These are phyloP conservation scores for Mortierella sp. DNA, from an alignment of 371 early-diverging fungal species.

Conservation along the genomic window DNA sequence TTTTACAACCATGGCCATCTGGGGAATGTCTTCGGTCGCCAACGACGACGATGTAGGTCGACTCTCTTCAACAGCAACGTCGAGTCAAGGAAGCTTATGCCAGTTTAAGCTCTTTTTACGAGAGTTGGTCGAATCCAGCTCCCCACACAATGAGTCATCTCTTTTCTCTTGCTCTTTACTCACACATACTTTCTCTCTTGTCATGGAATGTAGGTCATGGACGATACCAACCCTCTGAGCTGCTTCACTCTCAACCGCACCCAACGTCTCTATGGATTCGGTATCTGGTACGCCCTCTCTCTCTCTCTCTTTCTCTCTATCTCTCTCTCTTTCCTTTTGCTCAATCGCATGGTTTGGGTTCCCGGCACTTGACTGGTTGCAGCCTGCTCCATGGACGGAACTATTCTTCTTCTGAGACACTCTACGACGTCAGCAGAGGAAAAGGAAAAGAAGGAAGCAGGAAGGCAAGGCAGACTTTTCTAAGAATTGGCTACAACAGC, in stretches of 20 bases:
- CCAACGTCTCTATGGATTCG: slow-evolving; percentile 93
- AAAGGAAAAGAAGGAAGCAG: background rate
- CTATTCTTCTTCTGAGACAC: slow-evolving; percentile 1
- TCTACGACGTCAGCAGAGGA: background rate
- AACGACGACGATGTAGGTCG: slow-evolving; percentile 37
- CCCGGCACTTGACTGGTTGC: background rate
- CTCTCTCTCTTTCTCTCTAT: background rate
- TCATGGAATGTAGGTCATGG: slow-evolving; percentile 41
- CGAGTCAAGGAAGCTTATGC: background rate
- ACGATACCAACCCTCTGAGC: slow-evolving; percentile 60
- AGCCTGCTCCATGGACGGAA: background rate
- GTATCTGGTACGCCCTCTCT: slow-evolving; percentile 69
- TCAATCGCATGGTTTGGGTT: background rate
- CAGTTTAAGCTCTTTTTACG: background rate
- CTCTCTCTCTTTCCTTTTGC: background rate
- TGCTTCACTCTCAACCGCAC: slow-evolving; percentile 79
- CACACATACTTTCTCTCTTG: background rate
- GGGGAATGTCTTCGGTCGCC: slow-evolving; percentile 51
- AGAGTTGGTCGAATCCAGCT: slow-evolving; percentile 1
- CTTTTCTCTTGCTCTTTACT: background rate
- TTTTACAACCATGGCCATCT: slow-evolving; percentile 50
- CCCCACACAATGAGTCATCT: slow-evolving; percentile 2
- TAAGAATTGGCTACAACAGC: background rate
- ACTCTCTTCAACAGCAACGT: background rate
- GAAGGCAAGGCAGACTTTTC: background rate